Conservation (phyloP, 176 grass and related monocot species). For the Juncus effusus region DNA sequence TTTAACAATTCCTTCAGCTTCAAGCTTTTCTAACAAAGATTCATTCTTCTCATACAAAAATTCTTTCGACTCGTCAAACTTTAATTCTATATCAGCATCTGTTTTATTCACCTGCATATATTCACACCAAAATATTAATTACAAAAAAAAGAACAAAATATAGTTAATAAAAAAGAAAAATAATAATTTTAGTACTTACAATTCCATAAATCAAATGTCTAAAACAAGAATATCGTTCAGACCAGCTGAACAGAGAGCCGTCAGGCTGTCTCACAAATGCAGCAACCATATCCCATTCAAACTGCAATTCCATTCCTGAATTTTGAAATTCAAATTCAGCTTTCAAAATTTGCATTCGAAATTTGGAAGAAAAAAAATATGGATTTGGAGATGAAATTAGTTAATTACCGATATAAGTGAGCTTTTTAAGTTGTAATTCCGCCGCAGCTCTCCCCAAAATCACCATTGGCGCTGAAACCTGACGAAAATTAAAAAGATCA, state of each 20-base stretch:
- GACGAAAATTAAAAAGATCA: slow-evolving; percentile 21
- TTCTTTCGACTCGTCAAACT: slow-evolving; percentile 52
- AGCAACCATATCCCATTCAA: slow-evolving; percentile 85
- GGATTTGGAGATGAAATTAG: not conserved
- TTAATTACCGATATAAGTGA: slow-evolving; percentile 74
- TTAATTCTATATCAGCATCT: slow-evolving; percentile 47
- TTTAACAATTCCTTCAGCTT: slow-evolving; percentile 85
- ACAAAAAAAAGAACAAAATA: slow-evolving; percentile 19
- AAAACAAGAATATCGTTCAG: slow-evolving; percentile 71
- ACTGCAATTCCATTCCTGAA: slow-evolving; percentile 88
- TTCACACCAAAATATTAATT: slow-evolving; percentile 32
- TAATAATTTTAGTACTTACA: slow-evolving; percentile 40
- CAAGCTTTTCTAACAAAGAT: slow-evolving; percentile 63
- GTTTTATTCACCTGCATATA: slow-evolving; percentile 76
- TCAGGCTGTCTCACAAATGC: slow-evolving; percentile 90
- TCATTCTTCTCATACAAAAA: slow-evolving; percentile 48
- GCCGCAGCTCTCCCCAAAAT: slow-evolving; percentile 76
- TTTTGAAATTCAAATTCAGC: slow-evolving; percentile 3
- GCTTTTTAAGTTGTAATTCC: slow-evolving; percentile 84
- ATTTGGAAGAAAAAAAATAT: not conserved
- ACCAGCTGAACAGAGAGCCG: slow-evolving; percentile 89
- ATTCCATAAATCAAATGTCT: slow-evolving; percentile 83
- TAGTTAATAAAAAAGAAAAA: not conserved
- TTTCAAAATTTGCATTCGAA: slow-evolving; percentile 4
- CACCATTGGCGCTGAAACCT: slow-evolving; percentile 70